A percentile compares a stretch with the other conserved stretches of the same genome.
These are phyloP conservation scores for Pleomassaria siparia DNA, from an alignment of 2,329 filamentous ascomycete species.

Conservation along the genomic window DNA sequence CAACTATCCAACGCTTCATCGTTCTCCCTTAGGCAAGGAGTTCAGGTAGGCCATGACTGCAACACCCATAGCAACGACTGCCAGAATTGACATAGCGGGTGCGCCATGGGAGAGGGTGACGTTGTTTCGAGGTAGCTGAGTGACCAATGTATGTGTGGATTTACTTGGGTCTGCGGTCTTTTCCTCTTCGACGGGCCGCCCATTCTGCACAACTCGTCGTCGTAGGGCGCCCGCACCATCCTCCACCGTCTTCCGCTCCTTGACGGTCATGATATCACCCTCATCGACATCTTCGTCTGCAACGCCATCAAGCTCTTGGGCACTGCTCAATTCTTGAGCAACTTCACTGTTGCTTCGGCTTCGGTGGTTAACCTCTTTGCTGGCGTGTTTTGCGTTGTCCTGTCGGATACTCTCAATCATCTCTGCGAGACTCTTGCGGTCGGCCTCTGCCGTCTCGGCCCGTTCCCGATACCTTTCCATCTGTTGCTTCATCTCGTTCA, in stretches of 20 bases:
- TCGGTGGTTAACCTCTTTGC: conserved; percentile 29
- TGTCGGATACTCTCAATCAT: conserved; percentile 82
- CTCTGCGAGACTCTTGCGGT: conserved; percentile 77
- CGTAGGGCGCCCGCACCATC: conserved; percentile 23
- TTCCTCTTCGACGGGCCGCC: conserved; percentile 26
- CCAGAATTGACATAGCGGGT: conserved; percentile 42
- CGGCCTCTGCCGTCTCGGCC: conserved; percentile 78
- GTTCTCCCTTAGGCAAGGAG: conserved; percentile 48
- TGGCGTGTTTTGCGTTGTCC: conserved; percentile 57
- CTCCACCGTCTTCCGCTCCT: conserved; percentile 31
- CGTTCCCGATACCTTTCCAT: conserved; percentile 76
- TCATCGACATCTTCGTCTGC: conserved; percentile 30
- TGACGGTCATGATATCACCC: conserved; percentile 41
- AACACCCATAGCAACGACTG: conserved; percentile 44
- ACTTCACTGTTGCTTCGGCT: conserved; percentile 27
- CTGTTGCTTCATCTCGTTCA: conserved; percentile 77
- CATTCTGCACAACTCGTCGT: conserved; percentile 31
- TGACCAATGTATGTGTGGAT: conserved; percentile 27
- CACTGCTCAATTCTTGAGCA: conserved; percentile 8
- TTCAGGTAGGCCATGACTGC: conserved; percentile 46
- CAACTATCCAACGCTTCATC: conserved; percentile 34
- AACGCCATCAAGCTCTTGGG: conserved; percentile 16
- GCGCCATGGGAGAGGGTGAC: conserved; percentile 37
- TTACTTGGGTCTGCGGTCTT: conserved; percentile 16
- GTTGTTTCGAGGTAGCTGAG: conserved; percentile 27